phyloP scores from a whole-genome alignment of 768 basidiomycete species.

The Rhizopogon vesiculosus region DNA sequence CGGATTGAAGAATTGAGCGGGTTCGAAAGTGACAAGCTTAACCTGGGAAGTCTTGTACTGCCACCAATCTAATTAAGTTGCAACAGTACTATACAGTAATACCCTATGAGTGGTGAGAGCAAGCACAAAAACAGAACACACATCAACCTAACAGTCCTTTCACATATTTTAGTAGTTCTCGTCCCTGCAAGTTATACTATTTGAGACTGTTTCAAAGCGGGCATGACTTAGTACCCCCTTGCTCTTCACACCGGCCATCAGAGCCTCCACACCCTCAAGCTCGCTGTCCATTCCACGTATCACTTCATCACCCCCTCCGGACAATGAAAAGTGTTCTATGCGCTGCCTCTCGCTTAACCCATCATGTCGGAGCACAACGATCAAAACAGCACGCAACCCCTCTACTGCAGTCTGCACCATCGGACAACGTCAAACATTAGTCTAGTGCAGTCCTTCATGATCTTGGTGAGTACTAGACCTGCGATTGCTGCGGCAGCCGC shows the following conservation, averaged over 20 bases:
- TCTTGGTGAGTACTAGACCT: background rate
- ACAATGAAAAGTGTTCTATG: background rate
- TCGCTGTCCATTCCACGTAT: conserved; percentile 18
- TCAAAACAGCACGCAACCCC: conserved; percentile 79
- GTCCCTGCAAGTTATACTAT: too few relatives aligned
- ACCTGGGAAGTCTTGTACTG: too few relatives aligned
- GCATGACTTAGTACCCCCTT: conserved; percentile 55
- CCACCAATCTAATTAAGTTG: background rate
- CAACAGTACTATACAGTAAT: too few relatives aligned
- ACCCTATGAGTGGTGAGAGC: too few relatives aligned
- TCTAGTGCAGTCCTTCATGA: background rate
- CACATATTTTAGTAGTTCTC: too few relatives aligned
- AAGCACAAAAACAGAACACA: too few relatives aligned
- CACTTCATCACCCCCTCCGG: conserved; percentile 27
- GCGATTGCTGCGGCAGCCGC: too few relatives aligned
- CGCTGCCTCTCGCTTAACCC: conserved; percentile 57
- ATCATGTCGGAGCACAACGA: conserved; percentile 54
- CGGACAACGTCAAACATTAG: background rate
- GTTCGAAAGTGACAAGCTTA: too few relatives aligned
- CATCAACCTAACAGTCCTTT: too few relatives aligned
- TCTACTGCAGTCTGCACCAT: conserved; percentile 48
- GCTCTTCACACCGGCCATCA: conserved; percentile 74
- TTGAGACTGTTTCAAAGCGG: background rate
- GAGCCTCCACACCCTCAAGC: conserved; percentile 54
- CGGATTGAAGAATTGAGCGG: background rate